Conservation (phyloP, 768 basidiomycete species). For the Cyathus striatus region DNA sequence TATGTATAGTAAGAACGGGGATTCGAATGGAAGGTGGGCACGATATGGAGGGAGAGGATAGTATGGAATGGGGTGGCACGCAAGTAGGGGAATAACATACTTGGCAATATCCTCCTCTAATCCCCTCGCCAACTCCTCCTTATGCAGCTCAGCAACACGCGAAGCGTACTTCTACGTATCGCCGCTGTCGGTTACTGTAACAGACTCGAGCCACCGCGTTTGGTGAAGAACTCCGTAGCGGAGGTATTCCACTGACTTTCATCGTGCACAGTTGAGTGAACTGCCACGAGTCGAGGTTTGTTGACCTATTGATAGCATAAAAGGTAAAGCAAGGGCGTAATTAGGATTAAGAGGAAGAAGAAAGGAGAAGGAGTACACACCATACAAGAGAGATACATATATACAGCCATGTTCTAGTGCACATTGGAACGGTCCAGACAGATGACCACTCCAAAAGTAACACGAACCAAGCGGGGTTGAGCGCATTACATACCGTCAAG, state of each 20-base stretch:
- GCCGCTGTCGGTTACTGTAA: constrained; percentile 69
- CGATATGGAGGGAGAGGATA: too few species aligned
- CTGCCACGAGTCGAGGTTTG: constrained; percentile 95
- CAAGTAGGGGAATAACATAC: constrained; percentile 32
- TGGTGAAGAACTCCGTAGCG: constrained; percentile 84
- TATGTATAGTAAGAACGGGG: too few species aligned
- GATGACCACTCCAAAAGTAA: constrained; percentile 95
- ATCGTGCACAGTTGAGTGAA: constrained; percentile 86
- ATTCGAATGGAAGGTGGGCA: too few species aligned
- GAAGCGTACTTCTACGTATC: constrained; percentile 88
- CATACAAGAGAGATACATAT: constrained; percentile 96
- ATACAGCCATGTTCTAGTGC: constrained; percentile 96
- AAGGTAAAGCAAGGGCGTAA: background rate
- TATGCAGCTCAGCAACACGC: constrained; percentile 82
- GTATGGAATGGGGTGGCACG: constrained; percentile 3
- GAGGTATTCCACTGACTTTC: constrained; percentile 91
- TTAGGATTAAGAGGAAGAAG: too few species aligned
- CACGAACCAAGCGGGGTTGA: constrained; percentile 97
- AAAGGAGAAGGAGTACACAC: constrained; percentile 43
- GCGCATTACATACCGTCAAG: constrained; percentile 92
- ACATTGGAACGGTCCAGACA: constrained; percentile 95
- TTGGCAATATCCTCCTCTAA: constrained; percentile 69
- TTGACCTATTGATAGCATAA: constrained; percentile 58
- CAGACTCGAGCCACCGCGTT: constrained; percentile 73
- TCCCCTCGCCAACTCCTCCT: constrained; percentile 80